A percentile compares a stretch with the other conserved stretches of the same genome.
Conservation (phyloP, 2,329 filamentous ascomycete genomes). For the Pseudogymnoascus sp. region DNA sequence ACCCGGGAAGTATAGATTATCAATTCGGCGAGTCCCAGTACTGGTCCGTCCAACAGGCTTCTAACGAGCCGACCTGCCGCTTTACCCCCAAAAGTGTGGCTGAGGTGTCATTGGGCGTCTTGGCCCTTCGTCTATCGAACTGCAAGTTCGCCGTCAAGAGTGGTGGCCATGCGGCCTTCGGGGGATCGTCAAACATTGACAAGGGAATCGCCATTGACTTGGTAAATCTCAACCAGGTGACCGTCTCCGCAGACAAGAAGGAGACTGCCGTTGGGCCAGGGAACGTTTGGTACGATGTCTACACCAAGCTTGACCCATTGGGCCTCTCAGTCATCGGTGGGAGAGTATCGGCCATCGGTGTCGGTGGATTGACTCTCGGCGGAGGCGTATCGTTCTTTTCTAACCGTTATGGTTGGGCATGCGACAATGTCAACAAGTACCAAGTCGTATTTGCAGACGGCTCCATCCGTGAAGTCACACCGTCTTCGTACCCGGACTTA, state of each 20-base stretch:
- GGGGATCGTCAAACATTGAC: conserved; percentile 42
- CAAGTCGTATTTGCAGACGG: conserved; percentile 29
- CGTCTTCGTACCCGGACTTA: conserved; percentile 33
- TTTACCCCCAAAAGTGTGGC: neutral
- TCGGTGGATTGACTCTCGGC: conserved; percentile 19
- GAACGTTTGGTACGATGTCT: conserved; percentile 33
- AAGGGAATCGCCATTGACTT: conserved; percentile 43
- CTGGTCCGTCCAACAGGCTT: conserved; percentile 19
- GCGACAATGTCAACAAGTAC: conserved; percentile 17
- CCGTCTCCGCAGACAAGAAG: conserved; percentile 23
- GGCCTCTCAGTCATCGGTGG: conserved; percentile 32
- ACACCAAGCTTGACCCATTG: conserved; percentile 27
- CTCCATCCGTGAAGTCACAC: conserved; percentile 22
- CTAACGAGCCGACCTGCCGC: conserved; percentile 17
- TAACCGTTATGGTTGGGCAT: conserved; percentile 19
- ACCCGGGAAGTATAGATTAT: conserved; percentile 14
- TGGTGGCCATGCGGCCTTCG: conserved; percentile 23
- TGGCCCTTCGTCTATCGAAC: conserved; percentile 12
- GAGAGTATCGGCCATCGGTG: conserved; percentile 22
- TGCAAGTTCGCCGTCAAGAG: conserved; percentile 22
- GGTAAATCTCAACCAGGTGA: conserved; percentile 22
- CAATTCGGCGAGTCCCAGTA: conserved; percentile 15
- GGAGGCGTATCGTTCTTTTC: conserved; percentile 20
- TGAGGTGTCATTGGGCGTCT: conserved; percentile 3
- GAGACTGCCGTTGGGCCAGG: conserved; percentile 31